Evolutionary conservation across 352 stramenopile species (phyloP).

Genomic region (Aphanomyces invadans): DNA sequence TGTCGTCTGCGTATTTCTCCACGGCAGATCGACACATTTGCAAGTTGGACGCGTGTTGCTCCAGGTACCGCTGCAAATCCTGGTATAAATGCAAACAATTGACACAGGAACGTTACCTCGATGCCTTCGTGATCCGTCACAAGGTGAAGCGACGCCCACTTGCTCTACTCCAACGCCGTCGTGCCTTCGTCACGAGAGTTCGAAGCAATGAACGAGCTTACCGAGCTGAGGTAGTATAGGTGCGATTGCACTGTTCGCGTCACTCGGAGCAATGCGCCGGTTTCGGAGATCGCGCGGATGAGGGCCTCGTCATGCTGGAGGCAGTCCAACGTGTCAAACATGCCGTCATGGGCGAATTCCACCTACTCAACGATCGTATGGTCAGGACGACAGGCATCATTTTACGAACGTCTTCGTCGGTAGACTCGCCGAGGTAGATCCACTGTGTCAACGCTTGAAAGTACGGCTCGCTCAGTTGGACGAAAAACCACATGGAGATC

Average conservation of each 20-base stretch:
- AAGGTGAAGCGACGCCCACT: neutral
- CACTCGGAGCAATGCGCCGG: neutral
- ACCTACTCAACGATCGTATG: too few relatives aligned
- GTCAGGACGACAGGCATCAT: too few relatives aligned
- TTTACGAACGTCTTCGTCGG: neutral
- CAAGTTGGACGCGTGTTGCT: neutral
- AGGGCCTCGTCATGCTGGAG: neutral
- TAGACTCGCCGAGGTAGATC: conserved; percentile 3
- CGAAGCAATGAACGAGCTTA: neutral
- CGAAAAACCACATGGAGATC: conserved; percentile 22
- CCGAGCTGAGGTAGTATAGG: neutral
- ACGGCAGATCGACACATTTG: neutral
- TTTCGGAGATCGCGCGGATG: neutral
- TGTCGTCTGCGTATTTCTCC: neutral
- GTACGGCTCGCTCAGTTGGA: neutral
- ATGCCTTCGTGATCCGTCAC: neutral
- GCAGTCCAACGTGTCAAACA: neutral
- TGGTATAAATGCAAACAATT: neutral
- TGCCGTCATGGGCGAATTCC: neutral
- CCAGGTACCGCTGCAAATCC: neutral
- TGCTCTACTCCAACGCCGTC: neutral
- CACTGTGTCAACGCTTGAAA: neutral
- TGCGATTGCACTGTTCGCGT: neutral
- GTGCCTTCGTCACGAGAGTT: neutral
- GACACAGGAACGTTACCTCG: neutral